Base-by-base conservation (phyloP, 139 green algal genomes). In the Chlorella sp. region DNA sequence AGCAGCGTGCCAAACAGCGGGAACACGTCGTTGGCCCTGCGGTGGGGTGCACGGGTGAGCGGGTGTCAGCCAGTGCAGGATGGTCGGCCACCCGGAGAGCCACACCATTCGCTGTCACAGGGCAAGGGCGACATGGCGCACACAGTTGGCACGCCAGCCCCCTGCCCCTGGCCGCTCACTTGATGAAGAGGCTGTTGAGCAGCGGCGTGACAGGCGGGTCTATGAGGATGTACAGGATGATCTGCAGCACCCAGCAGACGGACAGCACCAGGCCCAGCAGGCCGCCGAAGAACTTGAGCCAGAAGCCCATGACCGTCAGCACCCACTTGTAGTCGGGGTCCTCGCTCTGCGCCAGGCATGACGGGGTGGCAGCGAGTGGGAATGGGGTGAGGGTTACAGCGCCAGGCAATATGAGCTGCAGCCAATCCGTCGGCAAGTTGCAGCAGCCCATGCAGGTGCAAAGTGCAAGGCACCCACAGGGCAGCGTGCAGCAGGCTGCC, bases 221-320 rank as follows among this genome's bases (percentile, higher is more conserved):
- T 15, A 96, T 90, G 79, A 99, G 90, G 81, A 99, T 92, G 91
- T 98, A 99, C 28, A 98, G 82, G 23, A 97, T 91, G 62, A 99
- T 96, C 89, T 99, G 97, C 20, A 96, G 75, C n/a, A 99, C 83
- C 97, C 97, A 99, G 41, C 86, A 80, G 36, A 98, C 69, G 15
- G 93, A 95, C 18, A 98, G 65, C 26, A 86, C 78, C 11, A 95
- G 70, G 21, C 88, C 92, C 13, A 98, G 23, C 30, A 99, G 73
- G 26, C 96, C 96, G 68, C 92, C 78, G 32, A 94, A 63, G 17
- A 93, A 85, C 56, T 92, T 95, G n/a, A 97, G 38, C 68, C 89
- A 96, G 92, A 94, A 98, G 51, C 88, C 82, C n/a, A 98, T 88
- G 55, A 97, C 93, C 28, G 91, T 96, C 25, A 96, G 68, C 63